A percentile compares a stretch with the other conserved stretches of the same genome.
phyloP scores from a whole-genome alignment of 495 filamentous ascomycete genomes.

The Staphylotrichum tortipilum region DNA sequence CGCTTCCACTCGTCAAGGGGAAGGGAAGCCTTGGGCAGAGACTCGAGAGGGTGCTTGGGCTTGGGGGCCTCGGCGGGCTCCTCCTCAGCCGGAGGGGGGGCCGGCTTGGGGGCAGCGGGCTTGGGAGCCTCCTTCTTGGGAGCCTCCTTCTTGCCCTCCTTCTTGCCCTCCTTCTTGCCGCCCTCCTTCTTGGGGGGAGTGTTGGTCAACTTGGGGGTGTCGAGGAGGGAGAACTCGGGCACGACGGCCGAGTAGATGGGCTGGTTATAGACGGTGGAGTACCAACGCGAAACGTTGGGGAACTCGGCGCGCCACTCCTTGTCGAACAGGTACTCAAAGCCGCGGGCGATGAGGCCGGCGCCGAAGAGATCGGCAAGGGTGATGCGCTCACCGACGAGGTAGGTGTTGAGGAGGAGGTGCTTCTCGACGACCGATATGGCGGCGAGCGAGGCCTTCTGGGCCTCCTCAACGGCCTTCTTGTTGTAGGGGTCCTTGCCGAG shows the following conservation, averaged over 20 bases:
- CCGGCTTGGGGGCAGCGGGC: conserved; percentile 38
- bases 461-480: conserved; percentile 91
- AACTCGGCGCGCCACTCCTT: conserved; percentile 71
- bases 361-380: conserved; percentile 91
- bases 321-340: conserved; percentile 82
- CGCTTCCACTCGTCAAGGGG: conserved; percentile 96
- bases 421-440: conserved; percentile 64
- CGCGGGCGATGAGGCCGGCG: conserved; percentile 66
- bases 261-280: conserved; percentile 85
- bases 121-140: conserved; percentile 43
- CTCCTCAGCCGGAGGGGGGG: conserved; percentile 49
- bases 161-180: no score
- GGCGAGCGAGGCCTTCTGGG: conserved; percentile 55
- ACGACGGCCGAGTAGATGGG: conserved; percentile 75
- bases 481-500: conserved; percentile 79
- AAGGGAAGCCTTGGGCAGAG: conserved; percentile 69
- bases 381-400: conserved; percentile 93
- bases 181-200: conserved; percentile 84
- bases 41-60: conserved; percentile 92
- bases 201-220: conserved; percentile 76
- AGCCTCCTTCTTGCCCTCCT: no score
- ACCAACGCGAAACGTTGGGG: conserved; percentile 89
- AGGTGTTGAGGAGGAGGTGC: conserved; percentile 88
- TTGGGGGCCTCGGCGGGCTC: conserved; percentile 66
- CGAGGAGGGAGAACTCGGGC: conserved; percentile 64